Base-by-base conservation (phyloP, 176 grass and related monocot genomes). In the Musa schizocarpa region DNA sequence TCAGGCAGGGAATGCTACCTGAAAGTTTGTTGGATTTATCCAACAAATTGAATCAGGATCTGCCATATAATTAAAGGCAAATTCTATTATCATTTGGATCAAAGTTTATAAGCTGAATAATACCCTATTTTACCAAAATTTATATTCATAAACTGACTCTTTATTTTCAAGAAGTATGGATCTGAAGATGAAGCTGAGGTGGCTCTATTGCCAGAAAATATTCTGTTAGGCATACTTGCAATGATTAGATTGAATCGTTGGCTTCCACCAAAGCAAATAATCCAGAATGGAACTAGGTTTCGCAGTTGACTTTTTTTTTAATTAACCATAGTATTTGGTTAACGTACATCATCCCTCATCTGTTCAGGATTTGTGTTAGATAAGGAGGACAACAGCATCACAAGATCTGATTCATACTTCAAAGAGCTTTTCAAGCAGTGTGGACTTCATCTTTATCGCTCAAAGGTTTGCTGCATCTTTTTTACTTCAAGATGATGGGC, bases 341-440 rank as follows among this genome's bases (percentile, higher is more conserved):
- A 43, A 43, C 4, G 34, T 5, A 43, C 34, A 43, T 43, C 34
- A 27, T 65, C 1, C 11, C 3, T 27, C 13, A 9, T 74, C 21
- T 24, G 29, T 57, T 26, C 86, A 99, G 95, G 95, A 69, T 99
- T 94, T 89, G 90, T 99, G 53, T 74, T 99, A 82, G 95, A 99
- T 82, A 99, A 92, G 82, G 95, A 74, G 64, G 91, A 99, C 85
- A 90, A 94, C 70, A 99, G 95, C 59, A 71, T 99, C 77, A 99
- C 95, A 52, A 93, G 95, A 81, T 99, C 95, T 4, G 95, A 99
- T 76, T 13, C 67, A 57, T 99, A 94, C 79, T 99, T 99, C 17
- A 94, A 86, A 83, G 90, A 99, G 68, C 86, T 99, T 72, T 99
- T 94, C 81, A 78, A 87, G 23, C 89, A 80, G 82, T 94, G 90